Conservation (phyloP, 2,329 filamentous ascomycete genomes). For the Lachnellula occidentalis region DNA sequence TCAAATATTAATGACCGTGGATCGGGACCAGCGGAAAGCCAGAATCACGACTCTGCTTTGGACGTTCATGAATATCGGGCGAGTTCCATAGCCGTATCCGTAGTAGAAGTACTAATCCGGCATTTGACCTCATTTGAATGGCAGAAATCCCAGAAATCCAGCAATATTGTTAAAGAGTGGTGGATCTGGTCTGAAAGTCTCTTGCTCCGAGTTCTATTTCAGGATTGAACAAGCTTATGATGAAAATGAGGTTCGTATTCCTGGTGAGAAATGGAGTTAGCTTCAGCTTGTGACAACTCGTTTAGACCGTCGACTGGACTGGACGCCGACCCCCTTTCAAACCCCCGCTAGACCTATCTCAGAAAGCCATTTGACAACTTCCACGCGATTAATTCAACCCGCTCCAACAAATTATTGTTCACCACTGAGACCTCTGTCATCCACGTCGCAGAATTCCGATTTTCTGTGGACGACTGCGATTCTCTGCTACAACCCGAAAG, state of each 20-base stretch:
- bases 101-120: too few species aligned
- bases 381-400: neutral
- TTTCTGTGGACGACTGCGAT: slow-evolving; percentile 14
- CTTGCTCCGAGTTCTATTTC: neutral
- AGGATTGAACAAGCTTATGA: neutral
- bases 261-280: neutral
- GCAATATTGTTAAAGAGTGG: too few species aligned
- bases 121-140: too few species aligned
- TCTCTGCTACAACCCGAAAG: neutral
- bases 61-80: too few species aligned
- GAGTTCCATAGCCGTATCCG: too few species aligned
- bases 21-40: too few species aligned
- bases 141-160: too few species aligned
- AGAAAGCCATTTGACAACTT: neutral
- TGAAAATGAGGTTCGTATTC: neutral
- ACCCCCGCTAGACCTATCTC: neutral
- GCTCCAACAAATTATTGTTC: neutral
- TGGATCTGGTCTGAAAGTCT: too few species aligned
- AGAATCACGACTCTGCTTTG: too few species aligned
- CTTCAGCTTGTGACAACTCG: neutral
- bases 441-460: neutral
- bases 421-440: neutral
- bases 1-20: too few species aligned
- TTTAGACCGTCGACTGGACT: neutral
- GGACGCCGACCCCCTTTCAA: neutral